Base-by-base conservation (phyloP, 2,329 filamentous ascomycete genomes). In the Akanthomyces uredinophilus region DNA sequence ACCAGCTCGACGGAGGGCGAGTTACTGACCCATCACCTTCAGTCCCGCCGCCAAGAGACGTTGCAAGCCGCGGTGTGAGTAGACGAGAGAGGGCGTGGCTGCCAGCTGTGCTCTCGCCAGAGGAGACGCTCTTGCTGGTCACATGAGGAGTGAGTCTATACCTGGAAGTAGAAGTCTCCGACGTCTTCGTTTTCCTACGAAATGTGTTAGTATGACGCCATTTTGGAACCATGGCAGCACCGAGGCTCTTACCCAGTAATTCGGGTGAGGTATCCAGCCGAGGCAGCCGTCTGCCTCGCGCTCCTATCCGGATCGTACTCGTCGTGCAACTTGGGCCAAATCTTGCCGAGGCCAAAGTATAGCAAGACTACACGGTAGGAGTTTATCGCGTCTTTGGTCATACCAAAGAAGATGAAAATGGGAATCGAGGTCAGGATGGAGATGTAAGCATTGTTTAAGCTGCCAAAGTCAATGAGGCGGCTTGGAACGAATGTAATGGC, bases 361-460 rank as follows among this genome's bases (percentile, higher is more conserved):
- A 82, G 67, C 6, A 79, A 66, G 6, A 69, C 66, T 1, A 65
- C 58, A 22, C 81, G 75, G 69, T 85, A 85, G 58, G 73, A 73
- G 62, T 81, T 81, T 64, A 79, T 72, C 13, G 81, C 81, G 35
- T 85, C 83, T 29, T 75, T 76, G n/a, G 80, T 83, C 63, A 78
- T 78, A 51, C 84, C 83, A 61, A 86, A 86, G 70, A 83, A 84
- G 35, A 78, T 47, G 47, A 85, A 81, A 53, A 85, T 75, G 52
- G 79, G 75, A 1, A 81, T 67, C 5, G 76, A 73, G 2, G 81
- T 78, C 2, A 81, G 55, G 59, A 83, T 79, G 24, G 77, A 65
- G 22, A 85, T 75, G 72, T 81, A 86, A 59, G 74, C 75, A 63
- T 77, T 75, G 66, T 82, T 81, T 66, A 82, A 66, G 54, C 73